Evolutionary conservation across 192 early-diverging fungal genomes (phyloP).

Genomic region (Phlyctochytrium planicorne): DNA sequence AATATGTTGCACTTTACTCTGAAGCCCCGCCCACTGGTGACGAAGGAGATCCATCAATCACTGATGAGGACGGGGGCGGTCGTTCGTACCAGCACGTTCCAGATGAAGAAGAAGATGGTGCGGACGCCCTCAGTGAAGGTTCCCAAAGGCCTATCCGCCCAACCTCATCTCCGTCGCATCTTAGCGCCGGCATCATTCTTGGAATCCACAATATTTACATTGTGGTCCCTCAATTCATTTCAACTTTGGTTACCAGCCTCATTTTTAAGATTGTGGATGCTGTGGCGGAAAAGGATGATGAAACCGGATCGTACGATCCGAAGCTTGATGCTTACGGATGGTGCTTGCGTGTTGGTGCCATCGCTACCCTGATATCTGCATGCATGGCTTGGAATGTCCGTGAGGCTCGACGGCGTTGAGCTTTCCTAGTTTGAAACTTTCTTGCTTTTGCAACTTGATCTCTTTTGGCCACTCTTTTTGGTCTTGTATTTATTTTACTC

Average conservation of each 20-base stretch:
- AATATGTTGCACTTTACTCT: constrained; percentile 48
- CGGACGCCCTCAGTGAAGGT: neutral
- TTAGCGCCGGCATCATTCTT: constrained; percentile 59
- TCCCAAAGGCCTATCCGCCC: neutral
- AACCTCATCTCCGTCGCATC: constrained; percentile 4
- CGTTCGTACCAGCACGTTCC: constrained; percentile 19
- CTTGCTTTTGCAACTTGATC: too few species aligned
- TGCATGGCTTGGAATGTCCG: constrained; percentile 46
- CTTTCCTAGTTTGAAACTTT: too few species aligned
- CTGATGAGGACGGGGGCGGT: constrained; percentile 8
- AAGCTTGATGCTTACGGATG: constrained; percentile 58
- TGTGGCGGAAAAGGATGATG: constrained; percentile 14
- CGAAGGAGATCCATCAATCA: constrained; percentile 11
- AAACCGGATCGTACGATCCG: neutral
- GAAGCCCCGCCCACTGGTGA: constrained; percentile 10
- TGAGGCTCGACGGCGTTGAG: constrained; percentile 8
- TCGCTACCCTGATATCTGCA: constrained; percentile 67
- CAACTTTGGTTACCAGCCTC: constrained; percentile 72
- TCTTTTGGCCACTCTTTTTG: too few species aligned
- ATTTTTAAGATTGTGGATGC: constrained; percentile 69
- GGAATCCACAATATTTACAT: constrained; percentile 97
- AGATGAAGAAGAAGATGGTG: constrained; percentile 20
- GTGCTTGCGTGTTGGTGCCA: constrained; percentile 70
- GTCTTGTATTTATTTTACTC: too few species aligned
- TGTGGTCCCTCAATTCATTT: constrained; percentile 88